A percentile compares a stretch with the other conserved stretches of the same genome.
Conservation (phyloP, 768 basidiomycete genomes). For the Dictyophora rubrovolvata region DNA sequence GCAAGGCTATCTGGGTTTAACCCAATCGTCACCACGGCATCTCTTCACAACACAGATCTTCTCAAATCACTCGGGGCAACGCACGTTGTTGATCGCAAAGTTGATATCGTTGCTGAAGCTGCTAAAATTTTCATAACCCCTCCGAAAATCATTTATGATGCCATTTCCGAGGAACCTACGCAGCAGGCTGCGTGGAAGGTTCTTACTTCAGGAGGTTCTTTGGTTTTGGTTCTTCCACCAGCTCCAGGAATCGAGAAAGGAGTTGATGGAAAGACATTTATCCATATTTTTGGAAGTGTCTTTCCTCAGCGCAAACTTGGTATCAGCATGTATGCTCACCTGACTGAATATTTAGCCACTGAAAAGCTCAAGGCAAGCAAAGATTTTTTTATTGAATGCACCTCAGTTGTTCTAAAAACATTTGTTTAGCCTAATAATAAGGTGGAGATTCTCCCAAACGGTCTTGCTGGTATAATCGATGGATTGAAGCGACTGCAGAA, state of each 20-base stretch:
- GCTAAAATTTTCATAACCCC: slow-evolving; percentile 14
- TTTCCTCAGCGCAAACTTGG: slow-evolving; percentile 10
- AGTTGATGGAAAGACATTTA: slow-evolving; percentile 9
- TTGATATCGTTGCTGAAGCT: slow-evolving; percentile 2
- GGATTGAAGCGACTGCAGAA: slow-evolving; percentile 28
- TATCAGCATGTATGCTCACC: neutral
- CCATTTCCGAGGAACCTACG: slow-evolving; percentile 27
- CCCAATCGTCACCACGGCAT: slow-evolving; percentile 24
- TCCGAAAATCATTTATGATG: slow-evolving; percentile 21
- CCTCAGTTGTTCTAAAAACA: no score
- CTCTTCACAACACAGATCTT: slow-evolving; percentile 26
- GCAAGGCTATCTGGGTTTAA: slow-evolving; percentile 32
- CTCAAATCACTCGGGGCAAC: slow-evolving; percentile 26
- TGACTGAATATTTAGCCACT: neutral
- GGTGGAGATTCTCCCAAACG: slow-evolving; percentile 32
- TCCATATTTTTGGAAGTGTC: slow-evolving; percentile 7
- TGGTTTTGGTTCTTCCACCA: slow-evolving; percentile 11
- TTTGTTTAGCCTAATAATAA: slow-evolving; percentile 16
- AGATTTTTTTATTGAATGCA: no score
- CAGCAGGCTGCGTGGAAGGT: slow-evolving; percentile 27
- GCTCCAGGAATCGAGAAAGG: neutral
- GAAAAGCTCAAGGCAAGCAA: neutral
- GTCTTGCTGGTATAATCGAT: slow-evolving; percentile 27
- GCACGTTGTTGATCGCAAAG: slow-evolving; percentile 23
- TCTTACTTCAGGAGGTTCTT: slow-evolving; percentile 27